phyloP scores from a whole-genome alignment of 2,329 filamentous ascomycete genomes.

The Dendryphion nanum region DNA sequence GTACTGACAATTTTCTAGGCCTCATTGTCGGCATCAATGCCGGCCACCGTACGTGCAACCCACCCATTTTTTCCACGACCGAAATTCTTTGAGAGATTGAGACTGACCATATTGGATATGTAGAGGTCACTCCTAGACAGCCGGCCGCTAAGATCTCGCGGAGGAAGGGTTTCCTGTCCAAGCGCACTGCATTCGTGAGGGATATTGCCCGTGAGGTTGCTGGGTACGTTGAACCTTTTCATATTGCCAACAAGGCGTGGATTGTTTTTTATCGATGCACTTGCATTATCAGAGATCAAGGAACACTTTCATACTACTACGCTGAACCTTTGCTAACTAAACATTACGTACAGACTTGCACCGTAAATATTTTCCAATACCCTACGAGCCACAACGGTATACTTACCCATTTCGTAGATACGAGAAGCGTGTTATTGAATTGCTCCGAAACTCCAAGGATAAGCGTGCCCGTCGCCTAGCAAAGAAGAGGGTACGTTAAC shows the following conservation, averaged over 20 bases:
- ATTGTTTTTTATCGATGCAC: no score
- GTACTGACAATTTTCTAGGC: constrained; percentile 20
- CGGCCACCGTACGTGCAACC: constrained; percentile 66
- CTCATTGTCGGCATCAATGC: constrained; percentile 62
- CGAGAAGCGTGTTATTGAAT: constrained; percentile 98
- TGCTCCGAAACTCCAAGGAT: constrained; percentile 98
- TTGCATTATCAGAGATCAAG: no score
- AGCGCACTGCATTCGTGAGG: constrained; percentile 94
- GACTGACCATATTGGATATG: constrained; percentile 23
- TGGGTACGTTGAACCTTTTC: constrained; percentile 67
- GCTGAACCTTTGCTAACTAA: constrained; percentile 9
- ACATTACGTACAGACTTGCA: constrained; percentile 37
- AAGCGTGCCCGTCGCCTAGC: constrained; percentile 98
- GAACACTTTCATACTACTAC: no score
- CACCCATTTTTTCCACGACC: constrained; percentile 13
- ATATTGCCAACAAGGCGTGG: no score
- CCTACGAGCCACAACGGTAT: neutral
- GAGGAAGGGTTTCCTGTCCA: constrained; percentile 96
- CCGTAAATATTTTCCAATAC: constrained; percentile 23
- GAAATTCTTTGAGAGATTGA: neutral
- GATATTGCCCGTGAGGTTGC: constrained; percentile 98
- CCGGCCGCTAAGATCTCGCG: constrained; percentile 51
- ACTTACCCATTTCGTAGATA: constrained; percentile 43
- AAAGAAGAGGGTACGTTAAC: constrained; percentile 88
- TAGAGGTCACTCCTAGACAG: constrained; percentile 53